phyloP scores from a whole-genome alignment of 352 stramenopile species.

The Phytophthora uliginosa region DNA sequence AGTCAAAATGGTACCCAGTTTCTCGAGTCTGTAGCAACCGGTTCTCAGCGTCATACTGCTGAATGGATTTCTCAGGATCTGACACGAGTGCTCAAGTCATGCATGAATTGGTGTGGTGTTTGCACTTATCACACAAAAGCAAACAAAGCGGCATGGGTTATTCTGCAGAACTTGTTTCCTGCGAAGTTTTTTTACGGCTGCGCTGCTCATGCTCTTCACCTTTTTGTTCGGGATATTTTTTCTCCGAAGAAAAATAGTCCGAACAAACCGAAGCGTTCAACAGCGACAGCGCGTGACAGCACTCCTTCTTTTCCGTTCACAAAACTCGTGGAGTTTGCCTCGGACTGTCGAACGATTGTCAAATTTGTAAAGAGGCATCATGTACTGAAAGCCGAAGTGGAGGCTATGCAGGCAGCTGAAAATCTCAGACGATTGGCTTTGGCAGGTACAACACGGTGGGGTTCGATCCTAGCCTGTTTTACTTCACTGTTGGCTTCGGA shows the following conservation, averaged over 20 bases:
- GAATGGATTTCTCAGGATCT: neutral
- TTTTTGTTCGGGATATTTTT: neutral
- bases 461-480: too few relatives aligned
- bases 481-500: too few relatives aligned
- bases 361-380: neutral
- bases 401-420: neutral
- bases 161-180: neutral
- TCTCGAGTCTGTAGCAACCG: neutral
- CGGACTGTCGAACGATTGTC: neutral
- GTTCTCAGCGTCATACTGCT: neutral
- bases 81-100: neutral
- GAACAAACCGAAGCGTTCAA: neutral
- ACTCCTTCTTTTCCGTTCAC: neutral
- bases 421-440: too few relatives aligned
- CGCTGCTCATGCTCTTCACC: neutral
- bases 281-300: neutral
- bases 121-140: neutral
- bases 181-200: neutral
- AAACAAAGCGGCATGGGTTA: neutral
- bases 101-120: neutral
- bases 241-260: neutral
- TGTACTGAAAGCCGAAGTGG: neutral
- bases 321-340: neutral
- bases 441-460: too few relatives aligned
- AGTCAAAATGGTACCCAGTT: neutral